A percentile compares a stretch with the other conserved stretches of the same genome.
These are phyloP conservation scores for Solanum arcanum DNA, from an alignment of 257 asterid species.

Conservation along the genomic window DNA sequence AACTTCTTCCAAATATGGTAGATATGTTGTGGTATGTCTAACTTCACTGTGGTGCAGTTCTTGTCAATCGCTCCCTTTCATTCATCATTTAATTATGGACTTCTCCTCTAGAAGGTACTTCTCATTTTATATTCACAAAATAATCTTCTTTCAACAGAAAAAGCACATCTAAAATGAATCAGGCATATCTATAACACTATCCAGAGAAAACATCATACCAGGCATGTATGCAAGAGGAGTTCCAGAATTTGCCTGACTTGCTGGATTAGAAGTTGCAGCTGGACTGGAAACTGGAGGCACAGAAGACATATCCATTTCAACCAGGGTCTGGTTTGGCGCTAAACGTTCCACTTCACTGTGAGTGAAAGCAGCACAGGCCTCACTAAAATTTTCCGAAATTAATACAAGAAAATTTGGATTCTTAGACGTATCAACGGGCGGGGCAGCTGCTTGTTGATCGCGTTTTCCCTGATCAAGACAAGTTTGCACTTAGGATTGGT, in stretches of 20 bases:
- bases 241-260: conserved; percentile 34
- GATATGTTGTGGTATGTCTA: not conserved
- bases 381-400: conserved; percentile 68
- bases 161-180: not conserved
- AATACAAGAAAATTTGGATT: conserved; percentile 85
- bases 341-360: conserved; percentile 50
- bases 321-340: conserved; percentile 55
- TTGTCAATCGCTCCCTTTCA: not conserved
- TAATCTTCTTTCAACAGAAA: not conserved
- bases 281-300: conserved; percentile 51
- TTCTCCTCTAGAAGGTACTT: not conserved
- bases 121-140: not conserved
- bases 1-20: not conserved
- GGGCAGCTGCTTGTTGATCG: conserved; percentile 57
- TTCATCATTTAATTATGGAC: not conserved
- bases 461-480: conserved; percentile 55
- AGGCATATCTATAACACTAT: not conserved
- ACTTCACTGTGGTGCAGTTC: not conserved
- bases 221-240: not conserved
- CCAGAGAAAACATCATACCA: conserved; percentile 4
- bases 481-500: not conserved
- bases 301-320: conserved; percentile 56
- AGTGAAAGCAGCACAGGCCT: conserved; percentile 64
- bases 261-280: conserved; percentile 41
- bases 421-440: conserved; percentile 49